These are phyloP conservation scores for Rhodamnia rubescens DNA, from an alignment of 345 rosid species.

Conservation along the genomic window DNA sequence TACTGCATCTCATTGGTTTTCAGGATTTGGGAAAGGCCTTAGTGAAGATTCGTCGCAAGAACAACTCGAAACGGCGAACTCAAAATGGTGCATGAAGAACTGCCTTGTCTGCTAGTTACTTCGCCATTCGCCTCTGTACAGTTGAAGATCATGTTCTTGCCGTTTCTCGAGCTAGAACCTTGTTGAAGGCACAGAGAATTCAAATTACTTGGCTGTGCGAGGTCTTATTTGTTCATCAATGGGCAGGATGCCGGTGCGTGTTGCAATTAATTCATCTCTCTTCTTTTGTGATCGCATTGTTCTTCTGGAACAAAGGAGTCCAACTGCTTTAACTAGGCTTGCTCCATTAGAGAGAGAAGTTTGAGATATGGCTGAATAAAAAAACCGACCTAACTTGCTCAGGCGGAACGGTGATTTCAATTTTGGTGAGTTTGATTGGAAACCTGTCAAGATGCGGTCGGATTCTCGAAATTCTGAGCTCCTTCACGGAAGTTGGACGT, in stretches of 20 bases:
- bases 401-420: background rate
- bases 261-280: background rate
- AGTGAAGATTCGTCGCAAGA: constrained; percentile 45
- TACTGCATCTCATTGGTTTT: background rate
- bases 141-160: background rate
- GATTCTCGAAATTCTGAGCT: background rate
- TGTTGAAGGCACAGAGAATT: background rate
- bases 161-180: background rate
- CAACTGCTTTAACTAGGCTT: background rate
- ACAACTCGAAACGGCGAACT: constrained; percentile 39
- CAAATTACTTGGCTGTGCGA: background rate
- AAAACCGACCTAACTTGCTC: background rate
- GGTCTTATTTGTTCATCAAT: background rate
- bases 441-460: background rate
- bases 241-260: background rate
- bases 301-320: background rate
- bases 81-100: background rate
- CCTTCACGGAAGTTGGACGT: background rate
- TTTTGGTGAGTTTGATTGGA: background rate
- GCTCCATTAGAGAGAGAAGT: background rate
- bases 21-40: constrained; percentile 44
- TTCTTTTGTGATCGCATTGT: background rate
- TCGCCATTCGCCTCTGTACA: background rate
- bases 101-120: background rate
- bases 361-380: background rate